A percentile compares a stretch with the other conserved stretches of the same genome.
Conservation (phyloP, 768 basidiomycete species). For the Amanita fuliginea region DNA sequence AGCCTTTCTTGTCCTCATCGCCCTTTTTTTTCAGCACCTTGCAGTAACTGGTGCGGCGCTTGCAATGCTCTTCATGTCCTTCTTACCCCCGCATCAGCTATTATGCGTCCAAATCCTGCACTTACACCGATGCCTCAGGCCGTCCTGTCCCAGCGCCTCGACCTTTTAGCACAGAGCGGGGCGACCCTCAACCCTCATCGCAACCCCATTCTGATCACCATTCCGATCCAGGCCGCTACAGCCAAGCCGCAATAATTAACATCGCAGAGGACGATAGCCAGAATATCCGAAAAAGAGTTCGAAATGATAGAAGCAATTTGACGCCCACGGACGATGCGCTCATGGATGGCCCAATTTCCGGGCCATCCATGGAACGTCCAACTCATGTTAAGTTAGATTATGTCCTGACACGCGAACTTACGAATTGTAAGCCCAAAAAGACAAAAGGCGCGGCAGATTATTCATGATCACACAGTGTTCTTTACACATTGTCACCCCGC, state of each 20-base stretch:
- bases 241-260: conserved; percentile 15
- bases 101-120: conserved; percentile 72
- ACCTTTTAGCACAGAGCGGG: conserved; percentile 33
- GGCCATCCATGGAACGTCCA: conserved; percentile 29
- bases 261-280: conserved; percentile 29
- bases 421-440: conserved; percentile 43
- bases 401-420: conserved; percentile 58
- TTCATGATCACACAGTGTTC: conserved; percentile 41
- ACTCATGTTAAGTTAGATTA: conserved; percentile 42
- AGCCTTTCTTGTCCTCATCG: conserved; percentile 7
- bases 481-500: conserved; percentile 76
- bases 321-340: conserved; percentile 27
- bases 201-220: conserved; percentile 11
- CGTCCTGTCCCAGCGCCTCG: conserved; percentile 69
- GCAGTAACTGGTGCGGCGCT: conserved; percentile 62
- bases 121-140: conserved; percentile 72
- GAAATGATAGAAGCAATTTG: conserved; percentile 28
- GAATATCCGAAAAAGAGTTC: conserved; percentile 38
- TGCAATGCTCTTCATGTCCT: conserved; percentile 7
- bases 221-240: conserved; percentile 12
- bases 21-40: conserved; percentile 43
- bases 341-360: conserved; percentile 26
- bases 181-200: conserved; percentile 16
- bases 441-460: conserved; percentile 5
- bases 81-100: conserved; percentile 33